These are phyloP conservation scores for Orbilia blumenaviensis DNA, from an alignment of 2,329 filamentous ascomycete species.

Conservation along the genomic window DNA sequence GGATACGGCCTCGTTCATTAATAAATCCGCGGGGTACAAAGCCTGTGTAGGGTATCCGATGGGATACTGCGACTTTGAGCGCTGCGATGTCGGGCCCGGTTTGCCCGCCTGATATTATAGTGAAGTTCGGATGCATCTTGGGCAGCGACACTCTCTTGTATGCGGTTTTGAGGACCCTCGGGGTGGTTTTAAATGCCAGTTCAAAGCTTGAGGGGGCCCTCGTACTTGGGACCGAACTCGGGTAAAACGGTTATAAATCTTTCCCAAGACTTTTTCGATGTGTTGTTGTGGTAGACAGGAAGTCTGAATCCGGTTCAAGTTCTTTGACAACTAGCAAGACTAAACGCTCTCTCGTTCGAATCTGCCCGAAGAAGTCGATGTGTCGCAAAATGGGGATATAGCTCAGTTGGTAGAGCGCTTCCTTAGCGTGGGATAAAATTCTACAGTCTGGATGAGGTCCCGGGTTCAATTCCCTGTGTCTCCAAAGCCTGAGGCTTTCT, in stretches of 20 bases:
- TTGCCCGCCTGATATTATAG: constrained; percentile 46
- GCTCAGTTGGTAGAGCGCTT: constrained; percentile 23
- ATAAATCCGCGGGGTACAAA: constrained; percentile 48
- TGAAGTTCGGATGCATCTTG: constrained; percentile 49
- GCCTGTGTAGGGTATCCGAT: constrained; percentile 37
- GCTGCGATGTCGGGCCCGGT: constrained; percentile 48
- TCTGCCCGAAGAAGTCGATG: neutral
- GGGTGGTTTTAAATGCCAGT: neutral
- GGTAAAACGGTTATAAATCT: neutral
- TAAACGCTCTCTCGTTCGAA: constrained; percentile 9
- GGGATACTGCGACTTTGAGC: constrained; percentile 30
- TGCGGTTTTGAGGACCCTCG: neutral
- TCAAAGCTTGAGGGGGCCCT: neutral
- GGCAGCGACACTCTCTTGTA: neutral
- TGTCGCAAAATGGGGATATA: constrained; percentile 12
- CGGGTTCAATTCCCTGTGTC: constrained; percentile 23
- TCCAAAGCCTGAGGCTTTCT: constrained; percentile 13
- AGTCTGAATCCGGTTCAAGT: too few relatives aligned
- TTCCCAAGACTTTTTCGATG: neutral
- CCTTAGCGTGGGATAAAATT: constrained; percentile 20
- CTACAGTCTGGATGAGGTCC: constrained; percentile 16
- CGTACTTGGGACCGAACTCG: neutral
- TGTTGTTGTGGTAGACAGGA: constrained; percentile 5
- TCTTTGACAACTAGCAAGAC: neutral
- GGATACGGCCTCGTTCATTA: constrained; percentile 38